Conservation (phyloP, 192 early-diverging fungal genomes). For the Backusella circina region DNA sequence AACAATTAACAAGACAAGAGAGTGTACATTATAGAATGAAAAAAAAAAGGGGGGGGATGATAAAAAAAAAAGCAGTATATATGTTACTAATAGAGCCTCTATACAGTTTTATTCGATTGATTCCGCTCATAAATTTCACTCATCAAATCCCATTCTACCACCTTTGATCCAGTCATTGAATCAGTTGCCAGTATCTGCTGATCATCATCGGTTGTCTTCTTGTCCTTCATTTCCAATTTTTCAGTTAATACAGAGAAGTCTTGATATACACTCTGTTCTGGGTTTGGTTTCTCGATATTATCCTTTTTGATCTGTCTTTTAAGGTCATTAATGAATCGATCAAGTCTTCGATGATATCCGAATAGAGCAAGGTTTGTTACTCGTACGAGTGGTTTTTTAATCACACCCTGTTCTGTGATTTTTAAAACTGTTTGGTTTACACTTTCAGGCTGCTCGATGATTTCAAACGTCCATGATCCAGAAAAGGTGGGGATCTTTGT, state of each 20-base stretch:
- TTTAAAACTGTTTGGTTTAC: slow-evolving; percentile 12
- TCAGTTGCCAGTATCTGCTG: not conserved
- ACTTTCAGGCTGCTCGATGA: not conserved
- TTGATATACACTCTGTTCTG: not conserved
- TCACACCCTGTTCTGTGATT: slow-evolving; percentile 32
- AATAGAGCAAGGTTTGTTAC: slow-evolving; percentile 24
- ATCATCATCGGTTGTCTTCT: not conserved
- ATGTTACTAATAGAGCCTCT: not conserved
- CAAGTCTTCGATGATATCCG: slow-evolving; percentile 29
- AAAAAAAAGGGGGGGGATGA: too few species aligned
- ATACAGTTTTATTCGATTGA: not conserved
- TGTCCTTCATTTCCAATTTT: not conserved
- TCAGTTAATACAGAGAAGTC: not conserved
- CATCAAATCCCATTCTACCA: slow-evolving; percentile 31
- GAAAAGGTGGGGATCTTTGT: slow-evolving; percentile 22
- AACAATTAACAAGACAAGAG: not conserved
- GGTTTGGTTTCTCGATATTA: not conserved
- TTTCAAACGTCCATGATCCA: slow-evolving; percentile 32
- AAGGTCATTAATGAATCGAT: slow-evolving; percentile 35
- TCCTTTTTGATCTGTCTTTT: slow-evolving; percentile 20
- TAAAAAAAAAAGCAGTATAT: too few species aligned
- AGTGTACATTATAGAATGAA: not conserved
- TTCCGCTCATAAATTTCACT: slow-evolving; percentile 34
- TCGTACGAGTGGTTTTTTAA: slow-evolving; percentile 30
- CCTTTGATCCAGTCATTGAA: not conserved